A percentile compares a stretch with the other conserved stretches of the same genome.
phyloP scores from a whole-genome alignment of 2,329 filamentous ascomycete genomes.

The Colletotrichum caudatum region DNA sequence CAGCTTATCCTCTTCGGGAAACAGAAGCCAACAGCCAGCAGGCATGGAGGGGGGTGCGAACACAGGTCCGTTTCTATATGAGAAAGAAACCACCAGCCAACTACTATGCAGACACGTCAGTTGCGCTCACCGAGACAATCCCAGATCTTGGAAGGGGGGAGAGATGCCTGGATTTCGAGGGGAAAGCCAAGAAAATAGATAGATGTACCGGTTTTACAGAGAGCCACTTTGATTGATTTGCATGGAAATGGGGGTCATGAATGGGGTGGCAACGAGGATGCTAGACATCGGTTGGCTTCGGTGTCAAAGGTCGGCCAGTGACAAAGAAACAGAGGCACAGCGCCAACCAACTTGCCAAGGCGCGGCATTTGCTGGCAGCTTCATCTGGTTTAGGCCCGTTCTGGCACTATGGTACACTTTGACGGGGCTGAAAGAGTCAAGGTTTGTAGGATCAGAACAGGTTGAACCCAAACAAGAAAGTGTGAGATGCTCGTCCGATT shows the following conservation, averaged over 20 bases:
- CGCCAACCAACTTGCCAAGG: conserved; percentile 36
- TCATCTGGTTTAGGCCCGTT: conserved; percentile 25
- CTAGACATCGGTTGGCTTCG: conserved; percentile 13
- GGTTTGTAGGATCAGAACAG: not conserved
- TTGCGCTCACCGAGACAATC: not conserved
- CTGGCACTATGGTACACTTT: conserved; percentile 12
- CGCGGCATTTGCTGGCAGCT: conserved; percentile 23
- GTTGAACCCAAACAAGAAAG: not conserved
- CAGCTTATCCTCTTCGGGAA: conserved; percentile 4
- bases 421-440: not conserved
- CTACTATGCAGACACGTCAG: not conserved
- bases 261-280: conserved; percentile 12
- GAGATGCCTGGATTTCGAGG: not conserved
- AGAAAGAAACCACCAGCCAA: not conserved
- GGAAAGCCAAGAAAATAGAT: not conserved
- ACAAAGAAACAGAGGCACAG: conserved; percentile 11
- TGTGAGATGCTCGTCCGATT: not conserved
- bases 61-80: not conserved
- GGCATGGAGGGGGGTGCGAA: not conserved
- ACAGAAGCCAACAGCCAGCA: not conserved
- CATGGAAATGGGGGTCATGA: not conserved
- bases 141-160: not conserved
- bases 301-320: conserved; percentile 18
- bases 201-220: not conserved
- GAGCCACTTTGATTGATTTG: not conserved